phyloP scores from a whole-genome alignment of 148 eudicot genomes.

The Amaranthus palmeri region DNA sequence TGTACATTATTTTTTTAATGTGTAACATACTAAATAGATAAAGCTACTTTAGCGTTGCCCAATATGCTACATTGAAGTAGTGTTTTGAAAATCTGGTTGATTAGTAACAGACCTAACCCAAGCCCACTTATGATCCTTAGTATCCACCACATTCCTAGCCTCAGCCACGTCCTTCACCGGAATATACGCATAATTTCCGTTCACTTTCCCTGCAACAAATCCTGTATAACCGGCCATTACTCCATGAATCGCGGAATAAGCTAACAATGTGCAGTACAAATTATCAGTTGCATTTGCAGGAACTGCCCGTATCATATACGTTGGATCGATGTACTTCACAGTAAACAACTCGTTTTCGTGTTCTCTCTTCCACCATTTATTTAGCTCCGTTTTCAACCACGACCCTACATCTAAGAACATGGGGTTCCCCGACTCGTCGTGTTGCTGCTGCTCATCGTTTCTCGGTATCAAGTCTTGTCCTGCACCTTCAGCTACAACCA shows the following conservation, averaged over 20 bases:
- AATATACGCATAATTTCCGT: slow-evolving; percentile 63
- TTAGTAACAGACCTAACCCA: slow-evolving; percentile 74
- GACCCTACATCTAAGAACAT: slow-evolving; percentile 60
- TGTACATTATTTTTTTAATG: too few species aligned
- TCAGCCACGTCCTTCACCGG: slow-evolving; percentile 60
- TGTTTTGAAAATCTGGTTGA: slow-evolving; percentile 61
- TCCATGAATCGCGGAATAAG: slow-evolving; percentile 76
- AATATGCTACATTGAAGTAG: too few species aligned
- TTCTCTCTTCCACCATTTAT: slow-evolving; percentile 63
- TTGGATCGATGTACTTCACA: slow-evolving; percentile 74
- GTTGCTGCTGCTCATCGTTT: slow-evolving; percentile 34
- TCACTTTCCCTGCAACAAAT: slow-evolving; percentile 57
- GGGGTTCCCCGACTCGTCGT: slow-evolving; percentile 69
- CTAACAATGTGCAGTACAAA: slow-evolving; percentile 58
- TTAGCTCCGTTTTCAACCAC: slow-evolving; percentile 67
- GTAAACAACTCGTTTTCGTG: slow-evolving; percentile 49
- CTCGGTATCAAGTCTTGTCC: slow-evolving; percentile 67
- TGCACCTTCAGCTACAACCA: slow-evolving; percentile 78
- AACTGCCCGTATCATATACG: slow-evolving; percentile 72
- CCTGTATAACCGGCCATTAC: slow-evolving; percentile 75
- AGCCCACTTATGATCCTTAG: slow-evolving; percentile 64
- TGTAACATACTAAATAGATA: too few species aligned
- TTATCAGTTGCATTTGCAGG: slow-evolving; percentile 71
- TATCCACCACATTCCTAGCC: slow-evolving; percentile 45
- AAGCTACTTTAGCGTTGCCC: too few species aligned